Evolutionary conservation across 768 basidiomycete genomes (phyloP).

Genomic region (Russula abietina): DNA sequence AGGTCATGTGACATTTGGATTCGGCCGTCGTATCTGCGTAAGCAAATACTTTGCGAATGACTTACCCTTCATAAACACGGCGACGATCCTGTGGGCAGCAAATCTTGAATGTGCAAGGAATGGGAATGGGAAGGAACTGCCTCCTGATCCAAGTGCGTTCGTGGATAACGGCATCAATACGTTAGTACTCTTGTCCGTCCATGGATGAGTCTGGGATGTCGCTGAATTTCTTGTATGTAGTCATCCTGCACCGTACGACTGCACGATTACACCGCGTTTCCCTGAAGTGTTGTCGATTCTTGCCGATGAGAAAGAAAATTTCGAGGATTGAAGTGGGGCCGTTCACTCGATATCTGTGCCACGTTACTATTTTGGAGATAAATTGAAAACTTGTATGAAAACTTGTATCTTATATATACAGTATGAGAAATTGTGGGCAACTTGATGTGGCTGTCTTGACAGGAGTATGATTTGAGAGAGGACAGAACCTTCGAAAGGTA

Average conservation of each 20-base stretch:
- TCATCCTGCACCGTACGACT: background rate
- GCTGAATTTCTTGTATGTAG: background rate
- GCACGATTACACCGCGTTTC: background rate
- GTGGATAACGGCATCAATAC: background rate
- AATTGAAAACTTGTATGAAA: too few relatives aligned
- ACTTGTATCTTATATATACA: too few relatives aligned
- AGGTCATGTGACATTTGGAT: slow-evolving; percentile 29
- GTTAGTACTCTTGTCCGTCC: background rate
- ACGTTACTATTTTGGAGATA: too few relatives aligned
- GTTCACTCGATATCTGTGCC: too few relatives aligned
- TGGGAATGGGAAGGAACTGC: background rate
- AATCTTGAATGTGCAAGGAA: background rate
- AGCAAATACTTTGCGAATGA: slow-evolving; percentile 24
- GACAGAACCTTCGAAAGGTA: too few relatives aligned
- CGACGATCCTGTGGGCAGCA: slow-evolving; percentile 27
- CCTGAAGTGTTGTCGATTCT: background rate
- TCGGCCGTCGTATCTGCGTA: slow-evolving; percentile 25
- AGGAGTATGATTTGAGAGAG: too few relatives aligned
- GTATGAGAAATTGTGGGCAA: too few relatives aligned
- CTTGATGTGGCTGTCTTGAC: too few relatives aligned
- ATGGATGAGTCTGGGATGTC: background rate
- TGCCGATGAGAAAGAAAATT: background rate
- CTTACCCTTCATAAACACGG: slow-evolving; percentile 32
- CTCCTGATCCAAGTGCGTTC: background rate
- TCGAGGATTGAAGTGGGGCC: too few relatives aligned